Evolutionary conservation across 352 stramenopile genomes (phyloP).

Genomic region (Phytophthora litchii): DNA sequence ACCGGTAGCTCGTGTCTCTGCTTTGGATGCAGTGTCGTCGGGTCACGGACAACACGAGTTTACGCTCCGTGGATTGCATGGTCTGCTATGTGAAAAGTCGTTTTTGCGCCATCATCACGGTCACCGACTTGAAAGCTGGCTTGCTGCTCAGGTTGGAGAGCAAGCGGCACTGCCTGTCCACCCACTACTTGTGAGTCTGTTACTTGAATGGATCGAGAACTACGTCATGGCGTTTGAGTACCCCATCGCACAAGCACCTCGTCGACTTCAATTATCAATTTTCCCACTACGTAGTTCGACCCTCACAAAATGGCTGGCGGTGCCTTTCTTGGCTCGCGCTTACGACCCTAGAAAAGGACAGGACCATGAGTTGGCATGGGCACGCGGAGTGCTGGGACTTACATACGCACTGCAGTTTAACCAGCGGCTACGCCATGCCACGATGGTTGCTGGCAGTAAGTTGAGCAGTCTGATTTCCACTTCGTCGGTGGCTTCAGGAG

Average conservation of each 20-base stretch:
- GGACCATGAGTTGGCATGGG: constrained; percentile 35
- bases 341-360: constrained; percentile 17
- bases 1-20: constrained; percentile 35
- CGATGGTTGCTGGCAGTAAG: constrained; percentile 59
- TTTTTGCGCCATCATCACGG: constrained; percentile 68
- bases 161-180: constrained; percentile 53
- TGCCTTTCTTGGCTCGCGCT: constrained; percentile 19
- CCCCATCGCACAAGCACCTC: constrained; percentile 55
- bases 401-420: constrained; percentile 76
- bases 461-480: constrained; percentile 46
- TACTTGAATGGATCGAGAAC: constrained; percentile 79
- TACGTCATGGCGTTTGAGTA: constrained; percentile 82
- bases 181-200: constrained; percentile 53
- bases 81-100: constrained; percentile 67
- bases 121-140: constrained; percentile 59
- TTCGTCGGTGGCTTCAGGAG: constrained; percentile 29
- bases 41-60: constrained; percentile 54
- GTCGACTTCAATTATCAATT: constrained; percentile 63
- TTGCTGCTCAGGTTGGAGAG: constrained; percentile 47
- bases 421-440: constrained; percentile 60
- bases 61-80: constrained; percentile 54
- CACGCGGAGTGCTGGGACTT: constrained; percentile 48
- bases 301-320: constrained; percentile 46
- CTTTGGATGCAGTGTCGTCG: constrained; percentile 31
- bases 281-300: constrained; percentile 52